Evolutionary conservation across 306 rosid genomes (phyloP).

Genomic region (Abrus pulchellus): DNA sequence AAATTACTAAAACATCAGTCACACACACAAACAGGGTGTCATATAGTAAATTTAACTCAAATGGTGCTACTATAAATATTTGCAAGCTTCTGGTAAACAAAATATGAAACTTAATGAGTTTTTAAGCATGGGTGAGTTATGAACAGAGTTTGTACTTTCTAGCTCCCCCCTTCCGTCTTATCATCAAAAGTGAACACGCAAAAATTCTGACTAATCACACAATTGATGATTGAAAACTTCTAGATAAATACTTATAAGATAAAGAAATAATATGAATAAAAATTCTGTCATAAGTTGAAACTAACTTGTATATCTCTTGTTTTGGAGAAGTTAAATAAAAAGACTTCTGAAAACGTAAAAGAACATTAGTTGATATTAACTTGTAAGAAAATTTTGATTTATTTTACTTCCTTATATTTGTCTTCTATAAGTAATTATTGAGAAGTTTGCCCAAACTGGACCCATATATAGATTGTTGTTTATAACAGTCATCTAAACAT

Average conservation of each 20-base stretch:
- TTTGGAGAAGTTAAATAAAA: too few species aligned
- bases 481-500: not conserved
- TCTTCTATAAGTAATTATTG: too few species aligned
- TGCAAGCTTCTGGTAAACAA: constrained; percentile 11
- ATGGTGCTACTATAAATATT: constrained; percentile 3
- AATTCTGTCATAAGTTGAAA: too few species aligned
- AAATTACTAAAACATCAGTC: not conserved
- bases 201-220: constrained; percentile 26
- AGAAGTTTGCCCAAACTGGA: too few species aligned
- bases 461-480: not conserved
- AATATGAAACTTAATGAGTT: not conserved
- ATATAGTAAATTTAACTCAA: constrained; percentile 4
- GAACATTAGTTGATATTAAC: too few species aligned
- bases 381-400: too few species aligned
- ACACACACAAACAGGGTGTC: not conserved
- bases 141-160: not conserved
- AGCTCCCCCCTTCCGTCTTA: constrained; percentile 8
- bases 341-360: too few species aligned
- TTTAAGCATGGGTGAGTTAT: constrained; percentile 19
- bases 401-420: too few species aligned
- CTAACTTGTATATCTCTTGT: too few species aligned
- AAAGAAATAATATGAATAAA: too few species aligned
- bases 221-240: constrained; percentile 27
- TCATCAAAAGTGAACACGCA: constrained; percentile 18
- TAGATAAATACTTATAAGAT: not conserved